Evolutionary conservation across 306 rosid species (phyloP), one percentile per base, ranked within the genome.

Genomic region (Vicia faba): DNA sequence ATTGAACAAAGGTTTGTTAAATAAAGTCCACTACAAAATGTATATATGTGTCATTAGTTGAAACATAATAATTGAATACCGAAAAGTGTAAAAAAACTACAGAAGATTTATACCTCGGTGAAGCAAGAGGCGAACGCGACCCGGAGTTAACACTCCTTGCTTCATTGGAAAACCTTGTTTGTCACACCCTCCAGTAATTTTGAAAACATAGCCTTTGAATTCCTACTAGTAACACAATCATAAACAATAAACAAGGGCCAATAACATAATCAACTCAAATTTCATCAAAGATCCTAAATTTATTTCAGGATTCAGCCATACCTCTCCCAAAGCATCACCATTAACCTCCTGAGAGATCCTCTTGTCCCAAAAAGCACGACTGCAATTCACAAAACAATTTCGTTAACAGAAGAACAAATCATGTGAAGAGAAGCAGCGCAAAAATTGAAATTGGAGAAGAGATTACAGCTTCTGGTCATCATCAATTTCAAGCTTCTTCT

Each of bases 281-380:
- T 23, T 11, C 10, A 25, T 54, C 56, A 54, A 25, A 25, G 35
- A 25, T 5, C 5, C 6, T 8, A 25, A 36, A 5, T 39, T 26
- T 45, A 64, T 9, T 4, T 41, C 33, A 64, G 29, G 8, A 33
- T 3, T 64, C 8, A 26, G 41, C 5, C 57, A 57, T 77, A 77
- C 81, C 73, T 77, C 81, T 0, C 81, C 81, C 64, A 77, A 29
- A 45, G 77, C 81, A 77, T 77, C 81, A 19, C 81, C 81, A 50
- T 25, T 4, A 57, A 77, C 81, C 73, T 77, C 81, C 8, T 64
- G 81, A 3, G 81, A 71, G 69, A 77, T 71, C 68, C 81, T 71
- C 64, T 77, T 77, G 33, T 77, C 81, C 81, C 81, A 77, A 23
- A 77, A 77, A 13, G 77, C 81, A 14, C 81, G 77, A 5, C 81